Evolutionary conservation across 2,329 filamentous ascomycete genomes (phyloP).

Genomic region (Xylariaceae sp.): DNA sequence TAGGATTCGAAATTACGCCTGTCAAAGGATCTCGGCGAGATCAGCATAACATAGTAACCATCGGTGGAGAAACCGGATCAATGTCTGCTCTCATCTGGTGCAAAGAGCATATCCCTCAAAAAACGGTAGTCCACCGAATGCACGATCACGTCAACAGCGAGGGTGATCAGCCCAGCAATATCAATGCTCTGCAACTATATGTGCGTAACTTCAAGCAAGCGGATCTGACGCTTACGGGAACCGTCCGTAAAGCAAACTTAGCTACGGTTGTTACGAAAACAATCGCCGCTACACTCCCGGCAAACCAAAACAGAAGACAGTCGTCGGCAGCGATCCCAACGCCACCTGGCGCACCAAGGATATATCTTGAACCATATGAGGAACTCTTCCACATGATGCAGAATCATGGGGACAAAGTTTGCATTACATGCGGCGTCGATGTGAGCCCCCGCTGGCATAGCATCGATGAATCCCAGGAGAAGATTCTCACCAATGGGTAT

Average conservation of each 20-base stretch:
- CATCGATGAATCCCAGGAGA: slow-evolving; percentile 50
- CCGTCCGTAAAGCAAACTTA: slow-evolving; percentile 85
- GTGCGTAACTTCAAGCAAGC: slow-evolving; percentile 91
- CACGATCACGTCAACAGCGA: slow-evolving; percentile 65
- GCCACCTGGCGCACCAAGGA: slow-evolving; percentile 22
- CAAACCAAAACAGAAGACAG: slow-evolving; percentile 47
- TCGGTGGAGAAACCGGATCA: slow-evolving; percentile 76
- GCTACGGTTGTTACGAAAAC: slow-evolving; percentile 61
- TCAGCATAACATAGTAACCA: slow-evolving; percentile 70
- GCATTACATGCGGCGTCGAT: slow-evolving; percentile 63
- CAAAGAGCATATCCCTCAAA: slow-evolving; percentile 74
- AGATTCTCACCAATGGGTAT: slow-evolving; percentile 49
- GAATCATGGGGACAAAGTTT: slow-evolving; percentile 50
- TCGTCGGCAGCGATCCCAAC: slow-evolving; percentile 48
- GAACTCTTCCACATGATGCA: slow-evolving; percentile 27
- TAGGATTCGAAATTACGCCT: slow-evolving; percentile 87
- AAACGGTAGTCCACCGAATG: slow-evolving; percentile 72
- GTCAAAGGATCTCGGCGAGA: slow-evolving; percentile 87
- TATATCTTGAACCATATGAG: slow-evolving; percentile 29
- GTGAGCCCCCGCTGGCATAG: slow-evolving; percentile 72
- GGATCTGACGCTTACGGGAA: slow-evolving; percentile 83
- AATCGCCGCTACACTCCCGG: slow-evolving; percentile 39
- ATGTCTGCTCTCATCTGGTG: slow-evolving; percentile 89
- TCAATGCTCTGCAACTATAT: slow-evolving; percentile 78
- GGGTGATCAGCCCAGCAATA: slow-evolving; percentile 24